Percentiles rank a stretch among this genome's conserved stretches.
Conservation (phyloP, 108 stramenopile genomes). For the Chaetoceros muelleri region DNA sequence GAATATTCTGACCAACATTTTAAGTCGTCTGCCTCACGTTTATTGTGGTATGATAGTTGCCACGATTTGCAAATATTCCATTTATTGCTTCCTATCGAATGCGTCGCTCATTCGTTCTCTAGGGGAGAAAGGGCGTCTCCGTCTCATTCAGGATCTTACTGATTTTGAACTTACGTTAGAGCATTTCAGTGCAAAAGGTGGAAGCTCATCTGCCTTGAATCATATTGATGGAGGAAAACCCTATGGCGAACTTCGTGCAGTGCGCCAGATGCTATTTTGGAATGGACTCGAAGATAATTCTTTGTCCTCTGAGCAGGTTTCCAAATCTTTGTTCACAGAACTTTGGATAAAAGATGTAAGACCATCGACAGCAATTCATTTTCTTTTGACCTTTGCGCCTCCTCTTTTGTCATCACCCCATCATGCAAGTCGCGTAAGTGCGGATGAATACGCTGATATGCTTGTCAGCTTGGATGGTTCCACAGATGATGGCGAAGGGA, state of each 20-base stretch:
- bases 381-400: constrained; percentile 74
- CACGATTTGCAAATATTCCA: constrained; percentile 62
- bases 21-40: constrained; percentile 52
- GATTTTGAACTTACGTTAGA: constrained; percentile 74
- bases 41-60: constrained; percentile 56
- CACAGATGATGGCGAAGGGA: constrained; percentile 73
- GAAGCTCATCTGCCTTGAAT: constrained; percentile 29
- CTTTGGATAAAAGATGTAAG: constrained; percentile 76
- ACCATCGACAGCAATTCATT: constrained; percentile 75
- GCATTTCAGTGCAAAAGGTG: constrained; percentile 49
- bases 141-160: constrained; percentile 73
- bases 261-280: constrained; percentile 81
- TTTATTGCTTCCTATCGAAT: constrained; percentile 78
- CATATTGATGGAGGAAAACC: constrained; percentile 70
- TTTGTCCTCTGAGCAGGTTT: constrained; percentile 30
- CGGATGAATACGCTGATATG: constrained; percentile 59
- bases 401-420: constrained; percentile 69
- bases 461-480: constrained; percentile 59
- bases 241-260: constrained; percentile 74
- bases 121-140: constrained; percentile 51
- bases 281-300: constrained; percentile 60
- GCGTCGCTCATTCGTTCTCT: constrained; percentile 64
- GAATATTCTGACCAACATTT: constrained; percentile 31
- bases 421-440: constrained; percentile 65
- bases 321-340: constrained; percentile 64